These are phyloP conservation scores for Rhazya stricta DNA, from an alignment of 257 asterid genomes.

Conservation along the genomic window DNA sequence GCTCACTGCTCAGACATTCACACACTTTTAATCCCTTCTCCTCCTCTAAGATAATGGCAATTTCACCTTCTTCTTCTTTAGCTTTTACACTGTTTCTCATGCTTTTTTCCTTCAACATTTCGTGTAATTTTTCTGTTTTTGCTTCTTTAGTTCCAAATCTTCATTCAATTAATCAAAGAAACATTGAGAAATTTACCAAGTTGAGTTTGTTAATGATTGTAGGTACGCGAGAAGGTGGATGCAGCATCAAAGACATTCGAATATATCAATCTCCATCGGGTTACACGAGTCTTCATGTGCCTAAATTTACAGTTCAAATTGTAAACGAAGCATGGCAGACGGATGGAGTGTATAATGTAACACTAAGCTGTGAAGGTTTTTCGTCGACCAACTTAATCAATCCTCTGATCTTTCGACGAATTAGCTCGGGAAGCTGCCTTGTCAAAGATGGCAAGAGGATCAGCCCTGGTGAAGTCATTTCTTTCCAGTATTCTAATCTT, in stretches of 20 bases:
- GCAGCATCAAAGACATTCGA: slow-evolving; percentile 12
- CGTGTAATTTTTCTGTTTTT: background rate
- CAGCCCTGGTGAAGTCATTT: slow-evolving; percentile 49
- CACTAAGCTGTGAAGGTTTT: slow-evolving; percentile 43
- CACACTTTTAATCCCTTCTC: background rate
- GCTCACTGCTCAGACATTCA: background rate
- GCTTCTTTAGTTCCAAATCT: background rate
- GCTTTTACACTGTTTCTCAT: background rate
- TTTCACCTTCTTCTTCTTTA: background rate
- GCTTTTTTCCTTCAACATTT: background rate
- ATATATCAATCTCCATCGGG: slow-evolving; percentile 60
- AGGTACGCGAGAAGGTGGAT: slow-evolving; percentile 16
- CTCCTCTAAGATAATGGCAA: background rate
- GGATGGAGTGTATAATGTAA: slow-evolving; percentile 45
- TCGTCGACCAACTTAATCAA: slow-evolving; percentile 49
- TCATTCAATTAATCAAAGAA: background rate
- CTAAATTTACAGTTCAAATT: slow-evolving; percentile 56
- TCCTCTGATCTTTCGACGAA: slow-evolving; percentile 45
- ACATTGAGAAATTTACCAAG: too few relatives aligned
- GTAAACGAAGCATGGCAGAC: slow-evolving; percentile 42
- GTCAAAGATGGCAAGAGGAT: slow-evolving; percentile 41
- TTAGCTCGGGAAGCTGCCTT: slow-evolving; percentile 31
- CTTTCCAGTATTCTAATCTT: slow-evolving; percentile 55
- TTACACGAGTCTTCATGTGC: slow-evolving; percentile 42
- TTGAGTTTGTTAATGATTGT: background rate